Evolutionary conservation across 345 rosid genomes (phyloP), one percentile per base, ranked within the genome.

Genomic region (Toxicodendron radicans): DNA sequence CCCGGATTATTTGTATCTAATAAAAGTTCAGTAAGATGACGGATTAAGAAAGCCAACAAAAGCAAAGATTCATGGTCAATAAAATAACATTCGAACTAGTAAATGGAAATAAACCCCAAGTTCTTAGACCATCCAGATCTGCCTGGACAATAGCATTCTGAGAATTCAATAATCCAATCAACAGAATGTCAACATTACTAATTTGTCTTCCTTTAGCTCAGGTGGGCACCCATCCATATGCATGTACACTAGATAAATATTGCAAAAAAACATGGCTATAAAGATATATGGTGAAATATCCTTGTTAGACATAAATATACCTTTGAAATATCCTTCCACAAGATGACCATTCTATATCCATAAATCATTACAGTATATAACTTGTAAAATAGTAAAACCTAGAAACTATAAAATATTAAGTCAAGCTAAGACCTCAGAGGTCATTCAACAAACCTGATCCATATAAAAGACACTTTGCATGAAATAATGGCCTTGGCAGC

Each of bases 401-500:
- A 11, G 23, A 58, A 43, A 62, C 43, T 38, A 38, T 6, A 5
- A 38, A 38, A 38, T 38, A 38, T 6, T 38, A 1, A 38, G 43
- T 38, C 43, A 38, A 1, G 8, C 6, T 6, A 38, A 38, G 43
- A 38, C 33, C 23, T 60, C 17, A 30, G 17, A 70, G 2, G 23
- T 43, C 18, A 20, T 17, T 52, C 2, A 73, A 76, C 54, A 23
- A 43, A 93, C 99, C 91, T 91, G 83, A 76, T 90, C 87, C 95
- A 83, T 80, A 72, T 93, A 53, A 85, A 93, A 66, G 92, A 79
- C 38, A 92, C 99, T n/a, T n/a, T n/a, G 87, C 97, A 93, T 75
- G 98, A 87, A 61, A 95, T 89, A 18, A 93, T 95, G 68, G 97
- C 98, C 88, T 93, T 93, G 46, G 99, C 98, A 59, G 99, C 91